These are phyloP conservation scores for Microbotryum scabiosae DNA, from an alignment of 1,284 basidiomycete species.

Conservation along the genomic window DNA sequence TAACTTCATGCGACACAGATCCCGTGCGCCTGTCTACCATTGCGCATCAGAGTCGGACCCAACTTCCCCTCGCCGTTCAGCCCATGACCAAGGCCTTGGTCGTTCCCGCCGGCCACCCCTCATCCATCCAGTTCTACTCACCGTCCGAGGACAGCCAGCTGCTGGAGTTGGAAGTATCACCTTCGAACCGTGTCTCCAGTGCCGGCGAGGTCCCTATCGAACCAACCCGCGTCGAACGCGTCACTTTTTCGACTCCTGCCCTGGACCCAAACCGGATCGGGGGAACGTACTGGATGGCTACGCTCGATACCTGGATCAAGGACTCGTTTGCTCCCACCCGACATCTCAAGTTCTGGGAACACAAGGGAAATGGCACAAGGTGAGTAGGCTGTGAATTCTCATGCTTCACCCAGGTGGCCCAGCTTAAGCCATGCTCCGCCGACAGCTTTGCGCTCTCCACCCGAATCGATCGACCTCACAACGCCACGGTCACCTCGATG, in stretches of 20 bases:
- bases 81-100: constrained; percentile 61
- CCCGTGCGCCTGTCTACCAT: constrained; percentile 30
- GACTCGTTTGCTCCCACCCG: constrained; percentile 54
- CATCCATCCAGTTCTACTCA: constrained; percentile 85
- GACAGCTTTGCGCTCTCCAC: constrained; percentile 56
- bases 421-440: background rate
- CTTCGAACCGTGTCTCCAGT: constrained; percentile 83
- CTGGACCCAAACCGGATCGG: constrained; percentile 33
- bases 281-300: constrained; percentile 73
- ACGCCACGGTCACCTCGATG: constrained; percentile 53
- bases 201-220: constrained; percentile 71
- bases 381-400: constrained; percentile 36
- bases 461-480: constrained; percentile 83
- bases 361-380: constrained; percentile 51
- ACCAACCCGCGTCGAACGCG: constrained; percentile 65
- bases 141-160: constrained; percentile 61
- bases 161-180: constrained; percentile 83
- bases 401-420: constrained; percentile 34
- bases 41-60: background rate
- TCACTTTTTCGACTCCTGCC: constrained; percentile 51
- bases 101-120: constrained; percentile 87
- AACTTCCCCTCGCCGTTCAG: constrained; percentile 62
- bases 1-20: background rate
- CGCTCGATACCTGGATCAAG: constrained; percentile 62
- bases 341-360: constrained; percentile 84